These are phyloP conservation scores for Mycena albidolilacea DNA, from an alignment of 768 basidiomycete species.

Conservation along the genomic window DNA sequence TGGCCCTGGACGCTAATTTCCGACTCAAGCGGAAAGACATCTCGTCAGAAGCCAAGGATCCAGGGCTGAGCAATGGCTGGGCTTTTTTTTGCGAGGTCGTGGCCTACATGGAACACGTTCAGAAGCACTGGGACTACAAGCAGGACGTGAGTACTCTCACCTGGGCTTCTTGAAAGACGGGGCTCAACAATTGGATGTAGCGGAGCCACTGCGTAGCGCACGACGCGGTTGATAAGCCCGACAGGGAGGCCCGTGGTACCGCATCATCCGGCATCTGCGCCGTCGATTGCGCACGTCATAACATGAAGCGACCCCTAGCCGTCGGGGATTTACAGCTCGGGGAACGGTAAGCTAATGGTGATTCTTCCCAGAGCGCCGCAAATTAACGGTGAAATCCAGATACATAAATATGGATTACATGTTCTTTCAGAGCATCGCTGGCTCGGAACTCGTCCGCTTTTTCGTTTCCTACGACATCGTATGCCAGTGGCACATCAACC, in stretches of 20 bases:
- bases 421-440: constrained; percentile 33
- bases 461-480: constrained; percentile 48
- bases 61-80: neutral
- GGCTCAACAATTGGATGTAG: too few species aligned
- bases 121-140: neutral
- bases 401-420: constrained; percentile 37
- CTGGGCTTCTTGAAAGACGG: too few species aligned
- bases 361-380: too few species aligned
- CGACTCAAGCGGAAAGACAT: constrained; percentile 8
- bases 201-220: too few species aligned
- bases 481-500: constrained; percentile 2
- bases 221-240: constrained; percentile 41
- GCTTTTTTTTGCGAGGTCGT: neutral
- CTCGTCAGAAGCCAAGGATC: constrained; percentile 10
- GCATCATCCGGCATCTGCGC: neutral
- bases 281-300: constrained; percentile 10
- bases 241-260: constrained; percentile 6
- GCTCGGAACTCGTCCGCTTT: constrained; percentile 10
- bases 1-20: constrained; percentile 50
- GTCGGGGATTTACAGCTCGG: constrained; percentile 38
- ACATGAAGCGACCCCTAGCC: constrained; percentile 9
- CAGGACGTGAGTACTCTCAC: constrained; percentile 28
- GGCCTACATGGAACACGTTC: constrained; percentile 2
- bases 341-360: constrained; percentile 44
- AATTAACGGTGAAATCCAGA: too few species aligned